Percentiles rank a stretch among this genome's conserved stretches.
Evolutionary conservation across 306 rosid genomes (phyloP).

Genomic region (Morella rubra): DNA sequence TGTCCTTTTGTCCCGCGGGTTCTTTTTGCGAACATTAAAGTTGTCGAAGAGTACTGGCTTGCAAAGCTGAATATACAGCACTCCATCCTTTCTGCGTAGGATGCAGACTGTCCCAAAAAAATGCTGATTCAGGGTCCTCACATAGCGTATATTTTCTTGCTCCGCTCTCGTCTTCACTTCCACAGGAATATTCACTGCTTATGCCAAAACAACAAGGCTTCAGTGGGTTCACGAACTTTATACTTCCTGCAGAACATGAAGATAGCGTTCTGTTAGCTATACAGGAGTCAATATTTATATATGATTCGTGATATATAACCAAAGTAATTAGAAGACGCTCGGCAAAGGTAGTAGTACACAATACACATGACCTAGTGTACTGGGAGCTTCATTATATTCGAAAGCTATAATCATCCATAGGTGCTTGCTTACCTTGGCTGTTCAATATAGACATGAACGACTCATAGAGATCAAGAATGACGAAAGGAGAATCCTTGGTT

Average conservation of each 20-base stretch:
- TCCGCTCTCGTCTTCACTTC: constrained; percentile 49
- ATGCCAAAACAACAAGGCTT: constrained; percentile 74
- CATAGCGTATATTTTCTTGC: constrained; percentile 60
- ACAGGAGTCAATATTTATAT: no score
- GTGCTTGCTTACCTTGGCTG: no score
- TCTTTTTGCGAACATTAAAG: not conserved
- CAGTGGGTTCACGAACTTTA: constrained; percentile 46
- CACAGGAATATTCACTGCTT: constrained; percentile 50
- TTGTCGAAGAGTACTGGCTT: constrained; percentile 26
- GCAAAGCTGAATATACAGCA: constrained; percentile 54
- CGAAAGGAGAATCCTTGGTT: constrained; percentile 11
- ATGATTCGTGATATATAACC: no score
- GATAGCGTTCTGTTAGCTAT: no score
- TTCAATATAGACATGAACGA: no score
- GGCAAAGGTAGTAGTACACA: no score
- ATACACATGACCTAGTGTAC: no score
- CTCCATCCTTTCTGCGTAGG: constrained; percentile 82
- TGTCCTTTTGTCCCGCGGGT: no score
- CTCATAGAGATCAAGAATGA: no score
- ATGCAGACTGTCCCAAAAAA: constrained; percentile 83
- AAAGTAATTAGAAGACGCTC: no score
- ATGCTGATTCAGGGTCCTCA: constrained; percentile 51
- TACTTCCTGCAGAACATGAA: not conserved
- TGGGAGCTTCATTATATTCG: no score
- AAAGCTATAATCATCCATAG: no score